These are phyloP conservation scores for Penicillium crustosum DNA, from an alignment of 2,329 filamentous ascomycete species.

Conservation along the genomic window DNA sequence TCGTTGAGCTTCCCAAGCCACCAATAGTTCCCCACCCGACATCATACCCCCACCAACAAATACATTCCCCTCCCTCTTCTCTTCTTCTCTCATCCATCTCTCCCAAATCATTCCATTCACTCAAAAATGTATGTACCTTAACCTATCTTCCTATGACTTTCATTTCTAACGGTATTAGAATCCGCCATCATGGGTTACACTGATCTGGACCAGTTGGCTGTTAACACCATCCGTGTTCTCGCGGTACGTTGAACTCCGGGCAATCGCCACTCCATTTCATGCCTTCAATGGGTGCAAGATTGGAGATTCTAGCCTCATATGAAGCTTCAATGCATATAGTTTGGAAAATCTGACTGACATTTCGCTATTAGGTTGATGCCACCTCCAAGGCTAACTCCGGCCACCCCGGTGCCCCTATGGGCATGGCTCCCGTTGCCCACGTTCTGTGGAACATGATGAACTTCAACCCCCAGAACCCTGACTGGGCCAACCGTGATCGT, in stretches of 20 bases:
- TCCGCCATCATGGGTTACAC: slow-evolving; percentile 75
- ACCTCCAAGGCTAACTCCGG: slow-evolving; percentile 94
- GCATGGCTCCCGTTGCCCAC: slow-evolving; percentile 91
- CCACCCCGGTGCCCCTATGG: slow-evolving; percentile 98
- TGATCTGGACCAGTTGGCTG: slow-evolving; percentile 83
- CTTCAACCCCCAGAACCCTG: slow-evolving; percentile 99
- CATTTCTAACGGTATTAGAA: slow-evolving; percentile 26
- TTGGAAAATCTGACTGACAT: slow-evolving; percentile 5
- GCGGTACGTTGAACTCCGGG: slow-evolving; percentile 66
- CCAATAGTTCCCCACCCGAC: slow-evolving; percentile 16
- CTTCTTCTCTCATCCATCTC: slow-evolving; percentile 23
- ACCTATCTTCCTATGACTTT: not conserved
- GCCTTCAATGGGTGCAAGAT: slow-evolving; percentile 5
- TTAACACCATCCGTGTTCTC: slow-evolving; percentile 97
- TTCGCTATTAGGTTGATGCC: slow-evolving; percentile 78
- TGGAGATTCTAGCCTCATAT: not conserved
- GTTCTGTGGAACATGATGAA: slow-evolving; percentile 99
- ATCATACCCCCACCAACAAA: slow-evolving; percentile 37
- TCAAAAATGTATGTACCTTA: slow-evolving; percentile 16
- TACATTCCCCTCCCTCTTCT: slow-evolving; percentile 26
- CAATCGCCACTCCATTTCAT: not conserved
- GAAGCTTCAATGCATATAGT: not conserved
- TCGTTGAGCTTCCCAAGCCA: slow-evolving; percentile 7
- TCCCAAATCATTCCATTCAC: slow-evolving; percentile 11
- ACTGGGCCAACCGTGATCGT: slow-evolving; percentile 95